These are phyloP conservation scores for Lichtheimia ornata DNA, from an alignment of 371 early-diverging fungal species.

Conservation along the genomic window DNA sequence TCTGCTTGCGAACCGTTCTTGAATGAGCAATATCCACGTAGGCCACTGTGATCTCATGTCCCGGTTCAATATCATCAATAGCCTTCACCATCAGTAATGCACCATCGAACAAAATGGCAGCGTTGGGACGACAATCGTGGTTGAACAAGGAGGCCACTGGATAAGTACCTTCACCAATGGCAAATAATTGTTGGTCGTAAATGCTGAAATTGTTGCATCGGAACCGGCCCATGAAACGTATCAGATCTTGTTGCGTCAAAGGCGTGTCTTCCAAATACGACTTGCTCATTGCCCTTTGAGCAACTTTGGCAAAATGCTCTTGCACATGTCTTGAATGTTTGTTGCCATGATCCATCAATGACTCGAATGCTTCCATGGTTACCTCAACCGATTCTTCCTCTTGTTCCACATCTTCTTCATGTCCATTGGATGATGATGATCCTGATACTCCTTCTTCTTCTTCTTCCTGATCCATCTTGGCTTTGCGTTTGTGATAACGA, in stretches of 20 bases:
- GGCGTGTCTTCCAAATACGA: constrained; percentile 27
- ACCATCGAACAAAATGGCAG: constrained; percentile 61
- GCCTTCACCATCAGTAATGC: constrained; percentile 61
- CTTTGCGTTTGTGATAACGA: constrained; percentile 28
- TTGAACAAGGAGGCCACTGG: constrained; percentile 83
- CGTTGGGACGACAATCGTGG: constrained; percentile 87
- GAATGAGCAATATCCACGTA: constrained; percentile 76
- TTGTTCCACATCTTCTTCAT: constrained; percentile 1
- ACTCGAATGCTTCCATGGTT: constrained; percentile 48
- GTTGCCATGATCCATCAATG: constrained; percentile 36
- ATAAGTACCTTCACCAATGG: constrained; percentile 77
- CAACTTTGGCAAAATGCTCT: constrained; percentile 16
- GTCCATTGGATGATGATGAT: too few relatives aligned
- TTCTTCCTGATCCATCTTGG: constrained; percentile 3
- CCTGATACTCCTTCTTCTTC: not conserved
- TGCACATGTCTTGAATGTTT: constrained; percentile 23
- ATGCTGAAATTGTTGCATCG: constrained; percentile 80
- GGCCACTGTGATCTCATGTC: constrained; percentile 76
- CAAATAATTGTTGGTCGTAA: constrained; percentile 64
- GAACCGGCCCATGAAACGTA: constrained; percentile 64
- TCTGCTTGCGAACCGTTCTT: constrained; percentile 53
- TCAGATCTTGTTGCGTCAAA: constrained; percentile 24
- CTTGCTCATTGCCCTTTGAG: constrained; percentile 22
- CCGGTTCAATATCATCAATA: constrained; percentile 59
- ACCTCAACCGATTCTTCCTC: constrained; percentile 36